Evolutionary conservation across 2,329 filamentous ascomycete genomes (phyloP).

Genomic region (Trichoderma koningii): DNA sequence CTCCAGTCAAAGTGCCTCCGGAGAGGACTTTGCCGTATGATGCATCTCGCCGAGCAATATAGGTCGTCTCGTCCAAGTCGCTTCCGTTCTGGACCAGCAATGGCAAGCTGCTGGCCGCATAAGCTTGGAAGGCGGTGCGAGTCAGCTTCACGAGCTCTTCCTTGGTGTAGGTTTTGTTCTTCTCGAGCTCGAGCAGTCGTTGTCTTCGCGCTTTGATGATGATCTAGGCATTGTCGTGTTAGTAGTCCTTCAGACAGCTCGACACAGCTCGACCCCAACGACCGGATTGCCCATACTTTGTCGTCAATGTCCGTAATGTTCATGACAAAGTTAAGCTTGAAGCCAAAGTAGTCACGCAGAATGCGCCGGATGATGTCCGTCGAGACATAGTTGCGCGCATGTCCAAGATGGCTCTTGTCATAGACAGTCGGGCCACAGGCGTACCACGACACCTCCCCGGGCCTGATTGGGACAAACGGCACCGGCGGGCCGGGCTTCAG

Average conservation of each 20-base stretch:
- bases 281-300: conserved; percentile 51
- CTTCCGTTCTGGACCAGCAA: conserved; percentile 49
- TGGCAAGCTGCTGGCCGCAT: conserved; percentile 58
- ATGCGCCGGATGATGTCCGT: conserved; percentile 87
- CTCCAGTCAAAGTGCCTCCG: conserved; percentile 57
- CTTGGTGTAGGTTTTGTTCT: conserved; percentile 64
- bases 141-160: conserved; percentile 52
- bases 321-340: conserved; percentile 84
- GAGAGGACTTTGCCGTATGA: conserved; percentile 58
- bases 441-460: conserved; percentile 78
- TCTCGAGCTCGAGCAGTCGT: conserved; percentile 75
- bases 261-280: too few species aligned
- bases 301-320: conserved; percentile 87
- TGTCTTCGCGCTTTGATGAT: conserved; percentile 71
- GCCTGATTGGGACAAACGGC: conserved; percentile 72
- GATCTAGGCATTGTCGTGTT: conserved; percentile 45
- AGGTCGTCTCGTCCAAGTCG: conserved; percentile 53
- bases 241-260: not conserved
- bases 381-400: conserved; percentile 87
- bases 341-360: conserved; percentile 79
- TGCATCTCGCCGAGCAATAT: conserved; percentile 51
- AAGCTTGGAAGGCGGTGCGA: conserved; percentile 56
- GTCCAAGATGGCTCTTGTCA: conserved; percentile 78
- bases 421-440: conserved; percentile 86
- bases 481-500: conserved; percentile 71